Base-by-base conservation (phyloP, 495 filamentous ascomycete genomes). In the Penicillium bovifimosum region DNA sequence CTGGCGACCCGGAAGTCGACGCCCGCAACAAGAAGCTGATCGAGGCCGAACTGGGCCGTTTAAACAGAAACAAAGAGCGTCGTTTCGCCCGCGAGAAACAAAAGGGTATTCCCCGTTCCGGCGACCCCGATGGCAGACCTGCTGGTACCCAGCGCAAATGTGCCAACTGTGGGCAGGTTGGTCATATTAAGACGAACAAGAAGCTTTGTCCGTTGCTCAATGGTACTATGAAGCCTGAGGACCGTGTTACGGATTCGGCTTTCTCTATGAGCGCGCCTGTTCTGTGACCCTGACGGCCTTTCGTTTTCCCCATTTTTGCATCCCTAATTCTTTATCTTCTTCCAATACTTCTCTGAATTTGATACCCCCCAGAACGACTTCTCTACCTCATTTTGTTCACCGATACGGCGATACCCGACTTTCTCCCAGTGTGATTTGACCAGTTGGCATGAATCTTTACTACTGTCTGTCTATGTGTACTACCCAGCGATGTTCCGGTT, bases 161-260 rank as follows among this genome's bases (percentile, higher is more conserved):
- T 63, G 92, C 95, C 24, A 97, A 96, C 68, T 99, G 93, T 61
- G 92, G 92, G 29, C 85, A 91, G 61, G 85, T 91, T 17, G 93
- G 93, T 20, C 93, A 99, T 62, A 99, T 99, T 78, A 95, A 95
- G 70, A 96, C 91, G n/a, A 96, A 96, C 75, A 93, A 96, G 77
- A 96, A 92, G 87, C 86, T 95, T 59, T 96, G 91, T 60, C 91
- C 91, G 5, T 72, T 95, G 61, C 85, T 96, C 39, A 96, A 96
- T 61, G 91, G 91, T 38, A 88, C 84, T 6, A 85, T 84, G 72
- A 87, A 87, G 45, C 79, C 80, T 39, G 85, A 86, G 53, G 86
- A 90, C 28, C 74, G 70, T 3, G 69, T 77, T 34, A 74, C 66
- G 43, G 75, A 76, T 53, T 76, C 78, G 9, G 76, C 76, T 27